Evolutionary conservation across 2,329 filamentous ascomycete genomes (phyloP), one percentile per base, ranked within the genome.

Genomic region (Aspergillus pseudoglaucus): DNA sequence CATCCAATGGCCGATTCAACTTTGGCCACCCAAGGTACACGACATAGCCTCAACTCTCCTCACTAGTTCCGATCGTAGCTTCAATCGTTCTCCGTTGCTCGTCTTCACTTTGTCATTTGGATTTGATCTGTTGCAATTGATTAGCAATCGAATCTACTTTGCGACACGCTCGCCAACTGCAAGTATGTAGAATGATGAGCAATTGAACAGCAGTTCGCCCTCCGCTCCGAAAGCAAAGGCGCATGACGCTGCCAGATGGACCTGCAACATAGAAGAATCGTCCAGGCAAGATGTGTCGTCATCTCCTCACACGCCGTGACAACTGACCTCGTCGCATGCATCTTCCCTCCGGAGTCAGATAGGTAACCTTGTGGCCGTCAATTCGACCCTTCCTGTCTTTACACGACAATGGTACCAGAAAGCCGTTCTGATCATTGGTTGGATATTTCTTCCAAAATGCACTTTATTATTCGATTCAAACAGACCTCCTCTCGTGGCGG

Each of bases 221-320:
- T 30, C 25, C 10, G 9, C 25, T 10, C 25, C 10, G 4, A 30
- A 30, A 12, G 23, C 12, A 25, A 15, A 22, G 46, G 48, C 51
- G 49, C 49, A 51, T 53, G 51, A 53, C 46, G 33, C 39, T 45
- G 42, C 44, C 44, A 45, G 48, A 51, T 48, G 48, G 17, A 47
- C 40, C 46, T n/a, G 12, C 25, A 48, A 39, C 39, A 45, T 43
- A 40, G 47, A 48, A 6, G n/a, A 15, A 30, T 30, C 18, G 27
- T 14, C 27, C 8, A 10, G 10, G 8, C 18, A 22, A 18, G 18
- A 23, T 40, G 6, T 40, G 38, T 40, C 38, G 38, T 40, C 38
- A 40, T 40, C 9, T 20, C 18, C 20, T 20, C 38, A 35, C 33
- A 35, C 33, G 33, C 33, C 15, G 6, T 17, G 15, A 40, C 17